Evolutionary conservation across 495 filamentous ascomycete species (phyloP), one percentile per base, ranked within the genome.

Genomic region (Halenospora varia): DNA sequence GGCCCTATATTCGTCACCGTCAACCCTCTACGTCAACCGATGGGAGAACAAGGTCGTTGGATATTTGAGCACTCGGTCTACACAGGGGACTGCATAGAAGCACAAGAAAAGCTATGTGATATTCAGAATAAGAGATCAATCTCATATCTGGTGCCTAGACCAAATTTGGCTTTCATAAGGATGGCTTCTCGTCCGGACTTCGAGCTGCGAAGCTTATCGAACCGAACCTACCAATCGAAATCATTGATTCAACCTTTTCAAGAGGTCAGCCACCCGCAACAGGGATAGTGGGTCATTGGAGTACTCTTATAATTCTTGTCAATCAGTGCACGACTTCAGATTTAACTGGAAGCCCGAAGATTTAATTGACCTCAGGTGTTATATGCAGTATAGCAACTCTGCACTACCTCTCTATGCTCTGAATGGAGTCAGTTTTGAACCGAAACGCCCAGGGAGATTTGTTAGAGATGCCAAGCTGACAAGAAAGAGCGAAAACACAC

Each of bases 81-180:
- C 68, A 89, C 76, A 2, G 69, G 76, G 0, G 71, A 70, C 2
- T 75, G 81, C 2, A 75, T 89, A 35, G 68, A 69, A 2, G 84
- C 82, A 2, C 86, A 88, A 61, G 68, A 78, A 46, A 68, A 71
- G 19, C 71, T 90, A 6, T 62, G 63, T 1, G 49, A 60, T 24
- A 90, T 92, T 50, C 88, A 90, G 62, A 84, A 87, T 58, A 86
- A 66, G 53, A 75, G 83, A 20, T 87, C 86, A 0, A 77, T 92
- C 51, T 86, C 83, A 70, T 90, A 88, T 65, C 79, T 0, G 86
- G 86, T 1, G 85, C 82, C 2, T 91, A 88, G 88, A 89, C 87
- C 0, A 81, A 80, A 39, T 88, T 88, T 60, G 88, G 87, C 0
- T 87, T 88, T 54, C 82, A 90, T 57, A 87, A 90, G 68, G 88